Percentiles rank a stretch among this genome's conserved stretches.
Evolutionary conservation across 2,329 filamentous ascomycete genomes (phyloP).

Genomic region (Fonsecaea multimorphosa): DNA sequence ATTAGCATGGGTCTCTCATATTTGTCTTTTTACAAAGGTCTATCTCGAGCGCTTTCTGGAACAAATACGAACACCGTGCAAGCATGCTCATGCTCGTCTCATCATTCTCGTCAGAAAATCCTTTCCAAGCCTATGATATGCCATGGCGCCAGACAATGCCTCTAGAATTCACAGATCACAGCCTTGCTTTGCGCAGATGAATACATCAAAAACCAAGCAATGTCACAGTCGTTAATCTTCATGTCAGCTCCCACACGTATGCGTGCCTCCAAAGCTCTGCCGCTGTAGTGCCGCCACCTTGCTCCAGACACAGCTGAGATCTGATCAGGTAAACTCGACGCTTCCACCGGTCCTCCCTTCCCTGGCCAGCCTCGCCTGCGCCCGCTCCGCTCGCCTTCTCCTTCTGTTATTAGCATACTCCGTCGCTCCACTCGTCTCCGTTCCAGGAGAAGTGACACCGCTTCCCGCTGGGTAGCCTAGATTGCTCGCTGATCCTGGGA

Average conservation of each 20-base stretch:
- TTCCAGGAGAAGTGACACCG: slow-evolving; percentile 53
- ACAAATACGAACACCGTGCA: too few relatives aligned
- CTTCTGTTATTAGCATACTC: slow-evolving; percentile 62
- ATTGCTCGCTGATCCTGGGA: slow-evolving; percentile 50
- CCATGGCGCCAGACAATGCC: not conserved
- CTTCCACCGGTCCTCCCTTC: slow-evolving; percentile 43
- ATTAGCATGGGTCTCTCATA: too few relatives aligned
- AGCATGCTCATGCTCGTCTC: not conserved
- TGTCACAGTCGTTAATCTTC: not conserved
- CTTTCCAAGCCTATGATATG: not conserved
- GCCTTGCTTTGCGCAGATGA: not conserved
- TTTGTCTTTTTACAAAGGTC: too few relatives aligned
- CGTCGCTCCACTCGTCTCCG: slow-evolving; percentile 52
- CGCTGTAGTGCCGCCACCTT: not conserved
- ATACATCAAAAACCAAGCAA: not conserved
- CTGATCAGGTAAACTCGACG: slow-evolving; percentile 37
- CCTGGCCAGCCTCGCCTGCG: slow-evolving; percentile 53
- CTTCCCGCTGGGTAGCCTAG: slow-evolving; percentile 46
- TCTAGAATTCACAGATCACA: not conserved
- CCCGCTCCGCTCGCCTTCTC: slow-evolving; percentile 60
- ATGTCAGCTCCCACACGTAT: not conserved
- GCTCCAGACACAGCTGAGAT: not conserved
- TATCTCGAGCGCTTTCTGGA: too few relatives aligned
- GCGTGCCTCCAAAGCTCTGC: not conserved
- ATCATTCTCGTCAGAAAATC: not conserved